Evolutionary conservation across 2,329 filamentous ascomycete genomes (phyloP), one percentile per base, ranked within the genome.

Genomic region (Cryphonectria naterciae): DNA sequence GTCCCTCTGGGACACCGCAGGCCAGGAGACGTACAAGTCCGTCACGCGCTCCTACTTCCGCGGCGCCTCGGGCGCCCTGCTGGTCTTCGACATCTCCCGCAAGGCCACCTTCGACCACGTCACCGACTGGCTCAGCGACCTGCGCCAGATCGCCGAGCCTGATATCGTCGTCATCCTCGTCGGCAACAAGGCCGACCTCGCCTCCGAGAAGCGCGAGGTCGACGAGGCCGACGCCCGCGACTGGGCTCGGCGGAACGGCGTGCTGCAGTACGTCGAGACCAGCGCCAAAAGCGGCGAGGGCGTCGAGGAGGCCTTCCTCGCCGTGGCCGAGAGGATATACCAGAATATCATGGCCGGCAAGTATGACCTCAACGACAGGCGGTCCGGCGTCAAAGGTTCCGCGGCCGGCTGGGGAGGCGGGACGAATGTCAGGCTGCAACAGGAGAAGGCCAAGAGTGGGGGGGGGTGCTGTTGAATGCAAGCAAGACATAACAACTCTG

Each of bases 11-110:
- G 95, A 98, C 79, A 98, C 95, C 0, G 95, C 95, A 22, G 95
- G 95, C 37, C 95, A 98, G 81, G 95, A 98, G 84, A 97, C 94
- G 17, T 98, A 98, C 85, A 98, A 98, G 81, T 95, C 92, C 61
- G 96, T 98, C 71, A 98, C 95, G 11, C 87, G 95, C 68, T 96
- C 93, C 73, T 98, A 98, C 83, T 97, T 97, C 82, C 92, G 95
- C 68, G 95, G 94, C 77, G 88, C 88, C 22, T 88, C 86, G 37
- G 88, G 88, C 71, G 88, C 87, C 62, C 86, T 99, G 19, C 89
- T 99, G 37, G 96, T 99, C 73, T 99, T 98, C 79, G 96, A 99
- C 81, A 95, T 99, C 75, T 93, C 93, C 39, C 89, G 96, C 71
- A 90, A 91, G 65, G 87, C 90, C 67, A 98, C 95, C 10, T 98